Evolutionary conservation across 768 basidiomycete genomes (phyloP).

Genomic region (Ramaria rubella): DNA sequence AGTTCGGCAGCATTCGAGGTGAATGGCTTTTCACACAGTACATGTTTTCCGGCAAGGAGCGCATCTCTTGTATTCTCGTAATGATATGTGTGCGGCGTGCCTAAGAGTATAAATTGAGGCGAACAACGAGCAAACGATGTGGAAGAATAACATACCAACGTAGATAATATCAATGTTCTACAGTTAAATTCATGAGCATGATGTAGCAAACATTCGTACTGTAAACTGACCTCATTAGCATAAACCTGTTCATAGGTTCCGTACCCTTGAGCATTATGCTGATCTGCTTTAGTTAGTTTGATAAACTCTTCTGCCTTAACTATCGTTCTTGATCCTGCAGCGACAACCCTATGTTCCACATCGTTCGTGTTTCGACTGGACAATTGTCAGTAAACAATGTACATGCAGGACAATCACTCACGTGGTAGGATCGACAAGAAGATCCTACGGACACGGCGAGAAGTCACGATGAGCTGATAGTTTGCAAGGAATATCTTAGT

Average conservation of each 20-base stretch:
- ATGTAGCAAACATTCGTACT: background rate
- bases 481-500: background rate
- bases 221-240: conserved; percentile 49
- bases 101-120: conserved; percentile 28
- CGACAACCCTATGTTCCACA: conserved; percentile 58
- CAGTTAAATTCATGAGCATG: conserved; percentile 3
- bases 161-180: conserved; percentile 74
- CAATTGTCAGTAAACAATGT: background rate
- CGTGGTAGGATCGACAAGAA: conserved; percentile 71
- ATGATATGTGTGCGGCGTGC: conserved; percentile 82
- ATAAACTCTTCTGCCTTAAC: conserved; percentile 70
- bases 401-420: conserved; percentile 24
- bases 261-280: conserved; percentile 55
- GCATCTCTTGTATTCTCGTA: conserved; percentile 71
- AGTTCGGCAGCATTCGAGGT: conserved; percentile 74
- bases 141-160: conserved; percentile 39
- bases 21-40: conserved; percentile 86
- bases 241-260: conserved; percentile 73
- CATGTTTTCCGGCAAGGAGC: conserved; percentile 73
- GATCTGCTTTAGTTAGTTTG: conserved; percentile 40
- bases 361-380: conserved; percentile 61
- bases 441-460: conserved; percentile 46
- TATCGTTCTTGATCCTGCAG: conserved; percentile 70
- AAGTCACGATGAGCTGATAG: background rate
- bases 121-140: background rate